A percentile compares a stretch with the other conserved stretches of the same genome.
Evolutionary conservation across 129 eudicot species (phyloP).

Genomic region (Helianthus annuus): HanXRQr2.0-SUNRISE NC_035441.2:173347695-173348194

Average conservation of each 20-base stretch:
- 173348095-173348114: slow-evolving; percentile 36
- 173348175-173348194: slow-evolving; percentile 31
- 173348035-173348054: slow-evolving; percentile 30
- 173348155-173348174: slow-evolving; percentile 49
- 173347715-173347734: slow-evolving; percentile 63
- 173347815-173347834: slow-evolving; percentile 32
- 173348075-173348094: slow-evolving; percentile 35
- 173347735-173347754: slow-evolving; percentile 62
- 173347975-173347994: slow-evolving; percentile 17
- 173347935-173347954: slow-evolving; percentile 25
- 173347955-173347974: slow-evolving; percentile 28
- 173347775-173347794: slow-evolving; percentile 64
- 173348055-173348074: slow-evolving; percentile 33
- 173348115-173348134: slow-evolving; percentile 50
- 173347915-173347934: slow-evolving; percentile 62
- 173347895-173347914: slow-evolving; percentile 76
- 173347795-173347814: slow-evolving; percentile 70
- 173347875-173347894: slow-evolving; percentile 44
- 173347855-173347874: slow-evolving; percentile 25
- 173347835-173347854: slow-evolving; percentile 16
- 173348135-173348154: slow-evolving; percentile 62
- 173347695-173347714: background rate
- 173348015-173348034: slow-evolving; percentile 19
- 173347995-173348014: slow-evolving; percentile 5
- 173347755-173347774: slow-evolving; percentile 42